These are phyloP conservation scores for Diplodia scrobiculata DNA, from an alignment of 2,329 filamentous ascomycete species.

Conservation along the genomic window DNA sequence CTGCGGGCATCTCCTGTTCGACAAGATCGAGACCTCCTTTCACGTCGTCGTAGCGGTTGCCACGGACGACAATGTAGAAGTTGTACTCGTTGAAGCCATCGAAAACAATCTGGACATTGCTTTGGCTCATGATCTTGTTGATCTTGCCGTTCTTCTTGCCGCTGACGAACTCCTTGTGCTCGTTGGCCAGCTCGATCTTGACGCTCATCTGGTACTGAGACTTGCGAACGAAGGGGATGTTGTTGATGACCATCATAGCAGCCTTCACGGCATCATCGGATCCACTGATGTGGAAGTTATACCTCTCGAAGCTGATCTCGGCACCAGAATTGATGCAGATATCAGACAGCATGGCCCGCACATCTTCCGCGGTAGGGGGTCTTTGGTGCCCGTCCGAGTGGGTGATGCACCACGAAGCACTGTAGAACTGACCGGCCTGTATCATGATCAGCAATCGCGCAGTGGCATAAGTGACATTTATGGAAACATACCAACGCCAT, in stretches of 20 bases:
- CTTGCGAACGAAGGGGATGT: conserved; percentile 84
- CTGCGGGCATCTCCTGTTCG: conserved; percentile 98
- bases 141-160: conserved; percentile 99
- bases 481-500: conserved; percentile 76
- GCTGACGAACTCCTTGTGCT: conserved; percentile 99
- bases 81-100: conserved; percentile 99
- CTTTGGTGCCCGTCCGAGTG: conserved; percentile 68
- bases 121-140: conserved; percentile 99
- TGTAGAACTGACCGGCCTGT: conserved; percentile 95
- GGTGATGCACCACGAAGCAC: conserved; percentile 92
- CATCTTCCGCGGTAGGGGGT: conserved; percentile 66
- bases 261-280: conserved; percentile 96
- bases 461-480: conserved; percentile 23
- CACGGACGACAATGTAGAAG: conserved; percentile 98
- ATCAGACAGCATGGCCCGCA: conserved; percentile 87
- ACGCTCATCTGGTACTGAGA: conserved; percentile 91
- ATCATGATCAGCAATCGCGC: conserved; percentile 34
- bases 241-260: conserved; percentile 90
- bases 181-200: conserved; percentile 97
- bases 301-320: conserved; percentile 90
- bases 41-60: conserved; percentile 87
- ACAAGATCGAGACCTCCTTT: conserved; percentile 90
- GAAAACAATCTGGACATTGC: conserved; percentile 98
- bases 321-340: conserved; percentile 96
- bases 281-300: conserved; percentile 90